A percentile compares a stretch with the other conserved stretches of the same genome.
phyloP scores from a whole-genome alignment of 176 grass and related monocot species.

The Bothriochloa decipiens region DNA sequence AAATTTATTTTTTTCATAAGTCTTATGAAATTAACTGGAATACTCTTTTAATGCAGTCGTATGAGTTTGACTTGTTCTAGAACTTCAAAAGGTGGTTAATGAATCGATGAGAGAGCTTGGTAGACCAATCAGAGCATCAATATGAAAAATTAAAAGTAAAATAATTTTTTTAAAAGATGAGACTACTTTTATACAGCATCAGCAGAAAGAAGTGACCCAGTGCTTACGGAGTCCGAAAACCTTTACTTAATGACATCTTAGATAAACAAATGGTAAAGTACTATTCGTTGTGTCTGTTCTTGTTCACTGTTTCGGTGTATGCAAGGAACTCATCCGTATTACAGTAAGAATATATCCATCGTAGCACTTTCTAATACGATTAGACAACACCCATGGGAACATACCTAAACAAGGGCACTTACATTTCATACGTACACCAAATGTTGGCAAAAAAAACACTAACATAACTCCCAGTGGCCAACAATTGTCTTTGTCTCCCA shows the following conservation, averaged over 20 bases:
- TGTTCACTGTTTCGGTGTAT: background rate
- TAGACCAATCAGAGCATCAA: constrained; percentile 16
- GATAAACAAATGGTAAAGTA: background rate
- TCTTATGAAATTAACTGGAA: constrained; percentile 25
- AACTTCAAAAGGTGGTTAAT: constrained; percentile 20
- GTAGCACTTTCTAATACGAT: background rate
- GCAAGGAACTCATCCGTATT: background rate
- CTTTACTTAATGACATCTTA: constrained; percentile 11
- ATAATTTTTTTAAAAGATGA: background rate
- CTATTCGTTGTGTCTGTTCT: background rate
- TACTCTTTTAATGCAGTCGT: constrained; percentile 4
- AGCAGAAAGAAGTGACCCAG: constrained; percentile 9
- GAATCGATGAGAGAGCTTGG: background rate
- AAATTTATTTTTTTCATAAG: constrained; percentile 7
- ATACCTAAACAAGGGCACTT: background rate
- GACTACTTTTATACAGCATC: background rate
- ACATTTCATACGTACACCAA: background rate
- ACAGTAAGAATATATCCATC: background rate
- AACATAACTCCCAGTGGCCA: background rate
- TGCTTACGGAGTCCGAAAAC: background rate
- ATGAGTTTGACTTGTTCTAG: constrained; percentile 4
- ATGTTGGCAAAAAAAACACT: background rate
- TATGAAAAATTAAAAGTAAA: background rate
- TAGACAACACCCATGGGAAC: background rate
- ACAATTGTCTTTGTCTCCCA: constrained; percentile 40